These are phyloP conservation scores for Populus euphratica DNA, from an alignment of 345 rosid species.

Conservation along the genomic window DNA sequence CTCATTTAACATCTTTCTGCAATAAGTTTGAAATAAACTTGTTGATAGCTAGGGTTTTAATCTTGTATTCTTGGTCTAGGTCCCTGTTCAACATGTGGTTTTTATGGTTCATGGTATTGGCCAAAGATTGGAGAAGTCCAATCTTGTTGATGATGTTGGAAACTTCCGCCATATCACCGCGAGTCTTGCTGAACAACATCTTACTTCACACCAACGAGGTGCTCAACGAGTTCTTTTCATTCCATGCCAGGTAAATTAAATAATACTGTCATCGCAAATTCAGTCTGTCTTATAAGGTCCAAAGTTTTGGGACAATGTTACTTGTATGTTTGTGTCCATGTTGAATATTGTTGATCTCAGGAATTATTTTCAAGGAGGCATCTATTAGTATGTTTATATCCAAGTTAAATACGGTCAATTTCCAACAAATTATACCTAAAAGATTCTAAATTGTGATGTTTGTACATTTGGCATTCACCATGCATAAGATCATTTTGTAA, in stretches of 20 bases:
- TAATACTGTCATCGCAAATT: neutral
- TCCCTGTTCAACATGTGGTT: constrained; percentile 90
- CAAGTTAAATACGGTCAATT: neutral
- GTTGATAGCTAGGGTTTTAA: neutral
- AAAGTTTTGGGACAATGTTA: neutral
- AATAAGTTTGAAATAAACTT: neutral
- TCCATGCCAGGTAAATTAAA: constrained; percentile 80
- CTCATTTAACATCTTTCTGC: neutral
- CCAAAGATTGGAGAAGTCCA: constrained; percentile 94
- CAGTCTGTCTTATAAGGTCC: neutral
- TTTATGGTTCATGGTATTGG: constrained; percentile 99
- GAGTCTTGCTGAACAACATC: constrained; percentile 69
- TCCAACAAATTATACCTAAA: neutral
- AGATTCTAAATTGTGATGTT: neutral
- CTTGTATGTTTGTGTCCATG: neutral
- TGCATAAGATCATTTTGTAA: neutral
- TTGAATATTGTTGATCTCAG: neutral
- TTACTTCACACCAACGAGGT: constrained; percentile 63
- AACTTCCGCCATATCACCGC: constrained; percentile 82
- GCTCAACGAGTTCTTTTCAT: constrained; percentile 85
- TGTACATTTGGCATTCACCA: neutral
- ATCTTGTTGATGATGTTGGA: constrained; percentile 91
- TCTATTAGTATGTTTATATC: neutral
- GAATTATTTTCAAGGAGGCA: neutral
- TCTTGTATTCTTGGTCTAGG: constrained; percentile 47